Evolutionary conservation across 345 rosid genomes (phyloP), one percentile per base, ranked within the genome.

Genomic region (Brassica incana): DNA sequence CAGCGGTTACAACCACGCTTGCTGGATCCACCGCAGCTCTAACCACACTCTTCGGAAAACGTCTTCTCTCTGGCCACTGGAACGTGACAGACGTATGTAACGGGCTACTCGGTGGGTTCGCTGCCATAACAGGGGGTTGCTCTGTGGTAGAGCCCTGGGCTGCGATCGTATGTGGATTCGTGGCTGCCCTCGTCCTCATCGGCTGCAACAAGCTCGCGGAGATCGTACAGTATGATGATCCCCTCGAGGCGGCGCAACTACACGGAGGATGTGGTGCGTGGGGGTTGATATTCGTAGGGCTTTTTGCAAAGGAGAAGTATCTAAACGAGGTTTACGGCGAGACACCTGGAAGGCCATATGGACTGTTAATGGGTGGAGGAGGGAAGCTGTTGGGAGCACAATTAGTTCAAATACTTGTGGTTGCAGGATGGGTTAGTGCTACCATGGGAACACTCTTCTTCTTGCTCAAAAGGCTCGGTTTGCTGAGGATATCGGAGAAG

Each of bases 121-220:
- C 94, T 0, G 97, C 96, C 1, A 92, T 92, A 8, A 90, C 97
- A 0, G 70, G 87, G 0, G 94, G 97, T 0, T 92, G 97, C 85
- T 88, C 96, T 0, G 96, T 92, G 14, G 97, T 90, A 3, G 94
- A 92, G 60, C 97, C 97, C 0, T 90, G 97, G 97, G 95, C 95
- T 0, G 95, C 97, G 0, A 81, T 92, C 23, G 79, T 92, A 0
- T 92, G 97, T 9, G 97, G 97, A 23, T 90, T 92, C 69, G 83
- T 86, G 1, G 90, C 97, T 0, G 87, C 97, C 8, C 36, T 78
- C 1, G 96, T 90, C 1, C 77, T 92, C 52, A 88, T 90, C 18
- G 87, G 89, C 0, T 88, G 87, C 85, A 90, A 92, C 85, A 88
- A 71, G 48, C 69, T 92, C 5, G 96, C 97, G 0, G 94, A 90